phyloP scores from a whole-genome alignment of 352 stramenopile species.

The Pythium phragmiticola region DNA sequence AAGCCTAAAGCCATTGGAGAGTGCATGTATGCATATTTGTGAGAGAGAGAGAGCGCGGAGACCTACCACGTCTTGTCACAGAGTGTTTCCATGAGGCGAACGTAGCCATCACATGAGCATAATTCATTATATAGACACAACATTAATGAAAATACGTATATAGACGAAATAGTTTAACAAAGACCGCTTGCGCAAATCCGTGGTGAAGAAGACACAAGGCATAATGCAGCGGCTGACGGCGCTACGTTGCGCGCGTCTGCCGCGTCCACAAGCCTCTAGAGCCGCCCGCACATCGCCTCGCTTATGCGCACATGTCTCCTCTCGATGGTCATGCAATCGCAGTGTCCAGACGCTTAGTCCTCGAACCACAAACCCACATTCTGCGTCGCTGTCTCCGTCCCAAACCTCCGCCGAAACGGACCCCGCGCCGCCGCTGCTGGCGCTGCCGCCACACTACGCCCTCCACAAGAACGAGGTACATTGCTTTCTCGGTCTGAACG shows the following conservation, averaged over 20 bases:
- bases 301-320: background rate
- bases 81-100: too few relatives aligned
- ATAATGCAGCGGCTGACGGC: background rate
- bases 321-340: background rate
- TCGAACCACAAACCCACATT: constrained; percentile 1
- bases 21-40: background rate
- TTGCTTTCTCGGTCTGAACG: constrained; percentile 72
- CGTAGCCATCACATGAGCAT: background rate
- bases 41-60: background rate
- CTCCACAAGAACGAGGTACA: constrained; percentile 55
- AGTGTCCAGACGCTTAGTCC: background rate
- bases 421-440: constrained; percentile 30
- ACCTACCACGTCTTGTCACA: too few relatives aligned
- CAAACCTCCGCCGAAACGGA: background rate
- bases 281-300: background rate
- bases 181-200: constrained; percentile 1
- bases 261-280: background rate
- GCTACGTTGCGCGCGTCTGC: background rate
- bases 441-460: constrained; percentile 40
- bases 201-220: background rate
- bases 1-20: background rate
- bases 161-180: too few relatives aligned
- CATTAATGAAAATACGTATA: too few relatives aligned
- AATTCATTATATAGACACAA: background rate
- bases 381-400: background rate